phyloP scores from a whole-genome alignment of 768 basidiomycete genomes.

The Boletus speciosus region DNA sequence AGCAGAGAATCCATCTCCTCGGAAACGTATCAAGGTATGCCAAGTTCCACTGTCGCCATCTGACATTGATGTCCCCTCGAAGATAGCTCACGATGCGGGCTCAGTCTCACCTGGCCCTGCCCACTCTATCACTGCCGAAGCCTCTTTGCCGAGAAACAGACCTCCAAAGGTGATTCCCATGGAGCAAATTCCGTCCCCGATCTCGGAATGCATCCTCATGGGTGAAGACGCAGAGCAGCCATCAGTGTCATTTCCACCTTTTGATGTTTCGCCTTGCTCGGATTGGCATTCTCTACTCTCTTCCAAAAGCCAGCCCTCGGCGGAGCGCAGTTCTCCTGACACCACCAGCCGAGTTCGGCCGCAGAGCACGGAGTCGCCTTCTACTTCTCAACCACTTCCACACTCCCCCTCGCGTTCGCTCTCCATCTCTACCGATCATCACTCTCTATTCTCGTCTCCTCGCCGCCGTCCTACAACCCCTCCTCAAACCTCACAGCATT shows the following conservation, averaged over 20 bases:
- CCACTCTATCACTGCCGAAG: not conserved
- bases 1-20: constrained; percentile 26
- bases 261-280: constrained; percentile 1
- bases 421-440: constrained; percentile 14
- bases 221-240: not conserved
- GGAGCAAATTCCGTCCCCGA: not conserved
- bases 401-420: constrained; percentile 8
- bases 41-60: not conserved
- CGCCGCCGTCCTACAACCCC: constrained; percentile 12
- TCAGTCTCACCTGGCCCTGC: not conserved
- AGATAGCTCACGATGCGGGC: constrained; percentile 18
- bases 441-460: constrained; percentile 17
- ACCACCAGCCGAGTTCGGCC: not conserved
- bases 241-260: not conserved
- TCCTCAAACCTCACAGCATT: constrained; percentile 13
- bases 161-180: not conserved
- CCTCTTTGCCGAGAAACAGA: not conserved
- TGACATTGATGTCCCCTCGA: constrained; percentile 9
- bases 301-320: constrained; percentile 7
- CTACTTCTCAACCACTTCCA: not conserved
- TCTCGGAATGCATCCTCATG: not conserved
- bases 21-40: constrained; percentile 38
- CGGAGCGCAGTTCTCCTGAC: not conserved
- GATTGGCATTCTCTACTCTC: constrained; percentile 22
- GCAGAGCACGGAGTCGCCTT: not conserved